phyloP scores from a whole-genome alignment of 768 basidiomycete genomes.

The Multifurca ochricompacta region DNA sequence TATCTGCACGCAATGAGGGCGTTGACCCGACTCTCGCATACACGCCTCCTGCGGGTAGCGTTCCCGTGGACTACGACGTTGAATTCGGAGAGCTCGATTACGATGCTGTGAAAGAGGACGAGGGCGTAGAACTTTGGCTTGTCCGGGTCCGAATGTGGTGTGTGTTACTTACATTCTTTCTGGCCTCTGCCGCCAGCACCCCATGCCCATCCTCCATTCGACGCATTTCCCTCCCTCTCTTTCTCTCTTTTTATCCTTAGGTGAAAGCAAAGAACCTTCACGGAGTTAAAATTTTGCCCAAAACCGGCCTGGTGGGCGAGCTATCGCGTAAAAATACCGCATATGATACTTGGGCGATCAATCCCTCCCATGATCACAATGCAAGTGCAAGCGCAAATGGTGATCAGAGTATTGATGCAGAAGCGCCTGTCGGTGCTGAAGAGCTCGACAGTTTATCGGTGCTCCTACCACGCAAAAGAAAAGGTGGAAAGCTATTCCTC shows the following conservation, averaged over 20 bases:
- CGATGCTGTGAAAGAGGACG: slow-evolving; percentile 16
- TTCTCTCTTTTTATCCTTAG: background rate
- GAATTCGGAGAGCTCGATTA: slow-evolving; percentile 21
- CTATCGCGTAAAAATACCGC: slow-evolving; percentile 3
- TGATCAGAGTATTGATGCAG: background rate
- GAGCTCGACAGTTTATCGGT: slow-evolving; percentile 17
- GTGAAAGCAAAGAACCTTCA: slow-evolving; percentile 12
- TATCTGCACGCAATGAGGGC: background rate
- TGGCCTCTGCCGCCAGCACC: too few relatives aligned
- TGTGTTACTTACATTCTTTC: background rate
- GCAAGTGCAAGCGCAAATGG: background rate
- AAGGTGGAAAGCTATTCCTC: slow-evolving; percentile 17
- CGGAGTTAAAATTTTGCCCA: background rate
- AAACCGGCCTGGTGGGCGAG: slow-evolving; percentile 11
- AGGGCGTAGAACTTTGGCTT: slow-evolving; percentile 20
- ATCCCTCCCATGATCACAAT: background rate
- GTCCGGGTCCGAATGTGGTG: slow-evolving; percentile 15
- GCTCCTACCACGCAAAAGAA: slow-evolving; percentile 15
- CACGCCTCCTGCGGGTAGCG: background rate
- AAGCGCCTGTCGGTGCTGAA: slow-evolving; percentile 2
- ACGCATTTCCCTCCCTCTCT: background rate
- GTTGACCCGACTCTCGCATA: background rate
- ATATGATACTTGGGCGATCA: slow-evolving; percentile 17
- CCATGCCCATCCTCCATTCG: too few relatives aligned
- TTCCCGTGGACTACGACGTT: background rate